Evolutionary conservation across 1,139 yeast species (phyloP), one percentile per base, ranked within the genome.

Genomic region (Pichia sp.): DNA sequence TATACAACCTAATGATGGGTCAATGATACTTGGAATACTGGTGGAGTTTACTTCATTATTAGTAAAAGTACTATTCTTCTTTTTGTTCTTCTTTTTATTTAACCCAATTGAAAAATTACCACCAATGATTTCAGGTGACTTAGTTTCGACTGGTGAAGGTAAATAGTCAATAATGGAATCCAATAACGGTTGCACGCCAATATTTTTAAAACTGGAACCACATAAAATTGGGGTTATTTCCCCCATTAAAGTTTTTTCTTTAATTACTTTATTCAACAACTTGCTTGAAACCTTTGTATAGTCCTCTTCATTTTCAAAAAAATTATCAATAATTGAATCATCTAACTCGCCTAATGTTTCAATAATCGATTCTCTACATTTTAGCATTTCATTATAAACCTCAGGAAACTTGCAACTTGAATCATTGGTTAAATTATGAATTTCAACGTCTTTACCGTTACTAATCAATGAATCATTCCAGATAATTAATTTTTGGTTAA

Each of bases 111-210:
- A 11, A 23, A 23, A n/a, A 16, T 13, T 18, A 32, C 64, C 58
- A 1, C 69, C 59, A 8, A 64, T 67, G 4, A 83, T 72, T 42
- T 77, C 79, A 0, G 95, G 95, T 2, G 76, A 57, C 0, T 65
- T 64, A 0, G 76, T 71, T 54, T 89, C 90, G 3, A 75, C 55
- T 1, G 98, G 97, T 1, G 92, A 79, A 0, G 99, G 98, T 34
- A 94, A 70, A 59, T 76, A 92, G 46, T 77, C 75, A 1, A 80
- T 73, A 16, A 90, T 73, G 0, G 95, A 90, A 63, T 92, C 98
- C 68, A 92, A 69, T 47, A 94, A 69, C 0, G 97, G 97, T 62
- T 92, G 98, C 3, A 92, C 95, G 15, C 98, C 98, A 46, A 92
- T 85, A 61, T 92, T 92, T 54, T 75, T 78, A 67, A 92, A 92